phyloP scores from a whole-genome alignment of 495 filamentous ascomycete genomes.

The Pyrenula massariospora region DNA sequence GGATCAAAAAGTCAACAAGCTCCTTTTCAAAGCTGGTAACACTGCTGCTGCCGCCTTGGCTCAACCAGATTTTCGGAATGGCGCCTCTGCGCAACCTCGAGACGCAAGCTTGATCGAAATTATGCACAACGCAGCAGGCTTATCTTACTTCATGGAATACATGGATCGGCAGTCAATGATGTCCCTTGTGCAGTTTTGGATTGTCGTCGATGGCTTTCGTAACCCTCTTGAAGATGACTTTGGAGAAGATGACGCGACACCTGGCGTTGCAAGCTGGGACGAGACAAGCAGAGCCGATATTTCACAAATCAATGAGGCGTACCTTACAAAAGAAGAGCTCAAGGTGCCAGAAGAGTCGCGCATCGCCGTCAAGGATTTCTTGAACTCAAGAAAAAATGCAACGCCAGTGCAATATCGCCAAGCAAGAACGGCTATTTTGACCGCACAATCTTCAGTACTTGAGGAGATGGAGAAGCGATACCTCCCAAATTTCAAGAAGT shows the following conservation, averaged over 20 bases:
- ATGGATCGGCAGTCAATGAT: constrained; percentile 89
- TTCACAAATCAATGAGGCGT: constrained; percentile 79
- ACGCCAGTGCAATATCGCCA: constrained; percentile 70
- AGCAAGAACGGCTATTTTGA: constrained; percentile 70
- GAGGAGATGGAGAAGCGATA: constrained; percentile 71
- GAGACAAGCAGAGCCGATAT: constrained; percentile 79
- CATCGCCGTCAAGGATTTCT: constrained; percentile 58
- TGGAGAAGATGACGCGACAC: constrained; percentile 51
- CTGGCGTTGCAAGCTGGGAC: constrained; percentile 61
- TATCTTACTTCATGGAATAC: constrained; percentile 99
- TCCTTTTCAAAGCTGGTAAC: constrained; percentile 55
- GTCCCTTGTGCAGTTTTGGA: constrained; percentile 93
- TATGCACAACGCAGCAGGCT: constrained; percentile 73
- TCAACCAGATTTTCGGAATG: constrained; percentile 23
- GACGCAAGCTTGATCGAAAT: constrained; percentile 69
- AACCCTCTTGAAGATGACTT: constrained; percentile 88
- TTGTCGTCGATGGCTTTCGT: constrained; percentile 94
- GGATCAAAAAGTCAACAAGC: constrained; percentile 77
- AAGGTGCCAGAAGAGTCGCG: constrained; percentile 60
- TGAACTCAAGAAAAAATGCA: constrained; percentile 64
- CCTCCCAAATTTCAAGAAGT: constrained; percentile 78
- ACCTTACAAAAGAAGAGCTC: constrained; percentile 71
- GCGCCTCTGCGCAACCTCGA: constrained; percentile 42
- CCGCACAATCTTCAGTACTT: constrained; percentile 69
- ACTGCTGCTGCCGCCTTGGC: constrained; percentile 21